Percentiles rank a stretch among this genome's conserved stretches.
Conservation (phyloP, 441 rosid genomes). For the Manihot esculenta region DNA sequence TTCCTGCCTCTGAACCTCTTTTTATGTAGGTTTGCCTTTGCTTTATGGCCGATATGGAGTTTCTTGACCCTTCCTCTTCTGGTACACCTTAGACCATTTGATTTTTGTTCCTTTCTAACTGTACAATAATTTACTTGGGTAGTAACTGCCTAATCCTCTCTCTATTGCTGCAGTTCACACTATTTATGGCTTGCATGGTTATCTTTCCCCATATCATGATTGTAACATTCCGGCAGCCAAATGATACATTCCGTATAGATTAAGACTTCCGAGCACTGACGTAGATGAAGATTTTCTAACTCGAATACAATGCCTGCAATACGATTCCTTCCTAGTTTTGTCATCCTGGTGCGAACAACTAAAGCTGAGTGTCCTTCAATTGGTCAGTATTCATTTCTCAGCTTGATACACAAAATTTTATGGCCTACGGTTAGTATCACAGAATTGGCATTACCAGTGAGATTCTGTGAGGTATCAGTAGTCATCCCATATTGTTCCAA, state of each 20-base stretch:
- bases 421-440: constrained; percentile 11
- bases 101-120: constrained; percentile 7
- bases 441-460: neutral
- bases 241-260: constrained; percentile 72
- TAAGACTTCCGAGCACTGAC: constrained; percentile 40
- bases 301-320: constrained; percentile 22
- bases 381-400: constrained; percentile 17
- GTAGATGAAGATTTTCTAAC: constrained; percentile 26
- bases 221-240: constrained; percentile 65
- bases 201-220: constrained; percentile 74
- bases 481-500: neutral
- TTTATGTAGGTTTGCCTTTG: constrained; percentile 62
- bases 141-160: constrained; percentile 25
- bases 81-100: constrained; percentile 39
- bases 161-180: constrained; percentile 73
- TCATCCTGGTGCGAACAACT: constrained; percentile 19
- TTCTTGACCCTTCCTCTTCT: constrained; percentile 93
- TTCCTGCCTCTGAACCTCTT: constrained; percentile 25
- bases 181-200: constrained; percentile 93
- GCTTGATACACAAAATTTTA: constrained; percentile 7
- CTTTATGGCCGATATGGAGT: constrained; percentile 98
- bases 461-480: neutral
- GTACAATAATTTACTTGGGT: constrained; percentile 7
- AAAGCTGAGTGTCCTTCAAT: constrained; percentile 24
- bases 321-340: constrained; percentile 16